Base-by-base conservation (phyloP, 1,139 yeast genomes). In the Scheffersomyces segobiensis region DNA sequence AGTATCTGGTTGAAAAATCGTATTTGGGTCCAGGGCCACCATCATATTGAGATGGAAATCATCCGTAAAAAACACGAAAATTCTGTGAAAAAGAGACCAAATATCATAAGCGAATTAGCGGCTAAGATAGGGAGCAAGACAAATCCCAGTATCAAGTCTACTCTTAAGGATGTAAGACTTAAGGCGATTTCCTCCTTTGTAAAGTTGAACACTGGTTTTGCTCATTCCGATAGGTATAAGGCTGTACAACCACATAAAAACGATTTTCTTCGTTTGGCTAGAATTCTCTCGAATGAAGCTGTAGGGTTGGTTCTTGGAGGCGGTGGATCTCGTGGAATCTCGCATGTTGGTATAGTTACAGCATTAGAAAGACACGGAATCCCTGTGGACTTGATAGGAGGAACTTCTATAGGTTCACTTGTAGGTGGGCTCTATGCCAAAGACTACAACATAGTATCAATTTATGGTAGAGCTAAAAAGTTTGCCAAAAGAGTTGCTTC, bases 251-350 rank as follows among this genome's bases (percentile, higher is more conserved):
- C 84, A 17, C 93, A 91, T 69, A 95, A 95, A 72, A 89, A 88
- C 69, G 99, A 95, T 70, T 95, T 95, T 69, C 80, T 91, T 71
- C 81, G 99, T 58, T 76, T 95, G 47, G 99, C 99, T 0, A 82
- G 99, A 65, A 84, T 95, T 17, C 75, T 95, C 26, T 91, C 98
- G 0, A 97, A 97, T 18, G 93, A 93, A 70, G 97, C 97, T 0
- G 92, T 95, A 49, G 99, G 98, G 0, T 78, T 95, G 20, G 98
- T 95, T 2, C 79, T 95, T 8, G 99, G 99, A 3, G 99, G 99
- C 17, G 99, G 99, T 52, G 99, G 99, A 42, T 97, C 99, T 0
- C 82, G 99, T 65, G 99, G 99, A 1, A 83, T 95, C 18, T 86
- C 97, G 8, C 99, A 95, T 70, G 82, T 93, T 53, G 99, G 99